These are phyloP conservation scores for Metschnikowia henanensis DNA, from an alignment of 805 yeast genomes.

Conservation along the genomic window DNA sequence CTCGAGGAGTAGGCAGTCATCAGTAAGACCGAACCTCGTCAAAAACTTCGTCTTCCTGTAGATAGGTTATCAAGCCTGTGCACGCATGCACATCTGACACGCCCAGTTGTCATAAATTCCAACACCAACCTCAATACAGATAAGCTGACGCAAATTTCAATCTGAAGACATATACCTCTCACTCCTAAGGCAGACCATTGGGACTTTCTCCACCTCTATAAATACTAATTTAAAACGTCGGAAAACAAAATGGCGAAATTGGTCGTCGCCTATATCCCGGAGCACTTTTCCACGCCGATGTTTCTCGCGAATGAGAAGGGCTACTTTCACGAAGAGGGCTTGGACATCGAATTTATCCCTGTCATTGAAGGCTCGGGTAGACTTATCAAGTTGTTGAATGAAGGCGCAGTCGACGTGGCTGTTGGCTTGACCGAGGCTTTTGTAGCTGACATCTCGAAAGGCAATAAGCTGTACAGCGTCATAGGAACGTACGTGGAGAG, in stretches of 20 bases:
- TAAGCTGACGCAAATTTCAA: background rate
- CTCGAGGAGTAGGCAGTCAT: no score
- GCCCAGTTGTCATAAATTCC: no score
- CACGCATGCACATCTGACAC: no score
- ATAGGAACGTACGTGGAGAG: constrained; percentile 83
- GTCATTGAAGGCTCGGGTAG: constrained; percentile 90
- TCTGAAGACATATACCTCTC: no score
- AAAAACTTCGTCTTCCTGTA: no score
- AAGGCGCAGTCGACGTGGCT: constrained; percentile 69
- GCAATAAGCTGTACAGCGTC: constrained; percentile 60
- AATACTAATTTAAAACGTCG: background rate
- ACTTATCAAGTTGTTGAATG: constrained; percentile 69
- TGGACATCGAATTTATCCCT: constrained; percentile 62
- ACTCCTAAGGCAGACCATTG: background rate
- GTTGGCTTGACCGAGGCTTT: constrained; percentile 92
- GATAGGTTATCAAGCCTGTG: no score
- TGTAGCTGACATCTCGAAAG: constrained; percentile 77
- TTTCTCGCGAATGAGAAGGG: constrained; percentile 66
- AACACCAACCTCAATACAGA: no score
- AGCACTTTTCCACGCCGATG: constrained; percentile 88
- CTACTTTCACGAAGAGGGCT: constrained; percentile 47
- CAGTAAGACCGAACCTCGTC: no score
- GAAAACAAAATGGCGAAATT: constrained; percentile 9
- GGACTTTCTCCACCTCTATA: background rate
- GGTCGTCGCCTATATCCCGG: constrained; percentile 83